Conservation (phyloP, 2,329 filamentous ascomycete species). For the Botryosphaeria agaves region DNA sequence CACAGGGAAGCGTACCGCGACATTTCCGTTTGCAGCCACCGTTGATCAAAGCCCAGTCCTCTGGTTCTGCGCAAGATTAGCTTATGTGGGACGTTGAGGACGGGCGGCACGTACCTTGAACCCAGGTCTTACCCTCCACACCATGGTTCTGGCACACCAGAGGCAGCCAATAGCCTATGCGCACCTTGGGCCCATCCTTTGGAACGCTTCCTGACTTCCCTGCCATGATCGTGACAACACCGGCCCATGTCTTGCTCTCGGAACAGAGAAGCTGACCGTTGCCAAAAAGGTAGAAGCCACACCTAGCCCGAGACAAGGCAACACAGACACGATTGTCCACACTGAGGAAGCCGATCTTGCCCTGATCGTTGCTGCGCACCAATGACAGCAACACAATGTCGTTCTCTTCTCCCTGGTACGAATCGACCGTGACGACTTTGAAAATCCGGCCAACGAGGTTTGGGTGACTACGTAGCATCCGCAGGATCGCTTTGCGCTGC, state of each 20-base stretch:
- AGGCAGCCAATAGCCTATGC: constrained; percentile 9
- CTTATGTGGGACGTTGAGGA: background rate
- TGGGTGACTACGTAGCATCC: constrained; percentile 23
- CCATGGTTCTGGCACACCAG: constrained; percentile 12
- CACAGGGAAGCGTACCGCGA: constrained; percentile 25
- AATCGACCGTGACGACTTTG: constrained; percentile 68
- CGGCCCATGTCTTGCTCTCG: constrained; percentile 31
- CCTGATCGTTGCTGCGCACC: constrained; percentile 47
- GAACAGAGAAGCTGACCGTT: constrained; percentile 40
- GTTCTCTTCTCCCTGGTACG: constrained; percentile 84
- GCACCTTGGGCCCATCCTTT: constrained; percentile 4
- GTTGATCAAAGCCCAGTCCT: constrained; percentile 34
- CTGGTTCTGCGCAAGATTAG: constrained; percentile 16
- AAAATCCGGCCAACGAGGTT: constrained; percentile 27
- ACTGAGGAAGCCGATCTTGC: constrained; percentile 55
- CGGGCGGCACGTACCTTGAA: background rate
- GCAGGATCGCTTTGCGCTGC: constrained; percentile 50
- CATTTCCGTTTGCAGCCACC: constrained; percentile 38
- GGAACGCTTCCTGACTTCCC: constrained; percentile 5
- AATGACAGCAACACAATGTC: constrained; percentile 67
- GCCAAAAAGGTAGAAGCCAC: constrained; percentile 74
- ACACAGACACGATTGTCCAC: constrained; percentile 47
- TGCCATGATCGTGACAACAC: constrained; percentile 15
- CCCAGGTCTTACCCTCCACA: constrained; percentile 6
- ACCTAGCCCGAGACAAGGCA: constrained; percentile 50